Base-by-base conservation (phyloP, 768 basidiomycete species). In the Tricholoma furcatifolium region DNA sequence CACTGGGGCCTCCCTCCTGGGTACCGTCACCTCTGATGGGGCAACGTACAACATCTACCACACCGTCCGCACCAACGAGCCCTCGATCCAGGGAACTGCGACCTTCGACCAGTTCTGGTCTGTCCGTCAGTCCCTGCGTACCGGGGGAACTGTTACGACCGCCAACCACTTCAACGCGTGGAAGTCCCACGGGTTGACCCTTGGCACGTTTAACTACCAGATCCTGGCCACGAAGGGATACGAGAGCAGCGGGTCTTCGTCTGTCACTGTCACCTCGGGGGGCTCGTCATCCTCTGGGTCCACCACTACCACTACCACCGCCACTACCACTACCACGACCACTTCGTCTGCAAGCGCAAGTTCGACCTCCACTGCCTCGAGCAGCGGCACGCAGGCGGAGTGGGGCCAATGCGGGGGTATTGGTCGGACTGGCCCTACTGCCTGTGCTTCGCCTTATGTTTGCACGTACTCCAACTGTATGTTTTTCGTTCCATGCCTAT, bases 31-130 rank as follows among this genome's bases (percentile, higher is more conserved):
- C 45, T 71, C 64, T 49, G 74, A 77, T 55, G 75, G 75, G 8
- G 68, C 61, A 18, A 64, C 65, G 31, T 79, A 79, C 68, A 63
- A 74, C 58, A 71, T 79, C 57, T 70, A 69, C 66, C 44, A 62
- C 51, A 70, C 66, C 53, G 58, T 59, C 44, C 73, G 73, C 45
- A 62, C 65, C 47, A 73, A 77, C 61, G 63, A 65, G 48, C 73
- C 75, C 4, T 76, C 75, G 6, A 76, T 76, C 59, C 47, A 62
- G 14, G 76, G 75, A 30, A 75, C 73, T 17, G 51, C 54, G 48
- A 79, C 75, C n/a, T 77, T 79, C 68, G 60, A 70, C 57, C 76
- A 77, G 57, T 77, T 65, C 66, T 77, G 74, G 74, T 72, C 71
- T 45, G 67, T 79, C 47, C 72, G 77, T 48, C 67, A 65, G 50